Evolutionary conservation across 495 filamentous ascomycete genomes (phyloP), one percentile per base, ranked within the genome.

Genomic region (Tuber indicum): DNA sequence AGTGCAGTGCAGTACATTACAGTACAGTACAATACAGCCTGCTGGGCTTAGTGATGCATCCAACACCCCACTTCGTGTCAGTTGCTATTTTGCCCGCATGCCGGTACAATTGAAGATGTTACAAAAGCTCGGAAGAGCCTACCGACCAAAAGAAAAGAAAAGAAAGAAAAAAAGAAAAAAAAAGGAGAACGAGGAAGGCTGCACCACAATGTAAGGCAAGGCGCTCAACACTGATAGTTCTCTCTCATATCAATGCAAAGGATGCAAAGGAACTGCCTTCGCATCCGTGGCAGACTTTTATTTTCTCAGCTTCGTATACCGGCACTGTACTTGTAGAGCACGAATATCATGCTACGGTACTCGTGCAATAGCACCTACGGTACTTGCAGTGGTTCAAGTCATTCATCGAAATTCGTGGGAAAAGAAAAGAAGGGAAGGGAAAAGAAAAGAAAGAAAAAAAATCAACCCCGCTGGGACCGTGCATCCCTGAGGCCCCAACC

Each of bases 161-260:
- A 74, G 41, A 70, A 52, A 52, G 71, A 49, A 62, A 46, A 36
- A 36, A n/a, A 39, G 1, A 72, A 75, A 70, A n/a, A 73, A 75
- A 79, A 78, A 75, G 72, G 78, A 52, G 4, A 47, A 47, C 5
- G 16, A 47, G 74, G 32, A n/a, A 36, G 39, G 77, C 66, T 76
- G 58, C n/a, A 66, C 14, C 58, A 8, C 32, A 66, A 66, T 66
- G 26, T 17, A 36, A n/a, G 26, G 58, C 32, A 66, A 66, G 58
- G 32, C 14, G 58, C 58, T 36, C 58, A 66, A 36, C 16, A 36
- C 58, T 66, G 58, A 36, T 36, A 36, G 14, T 36, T 66, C 58
- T 66, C n/a, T 62, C 26, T 36, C 58, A 66, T 66, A 52, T 66
- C 32, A 66, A 66, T 66, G 58, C 58, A 32, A 66, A 36, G 58